Percentiles rank a stretch among this genome's conserved stretches.
Conservation (phyloP, 2,329 filamentous ascomycete genomes). For the Trichoderma gracile region DNA sequence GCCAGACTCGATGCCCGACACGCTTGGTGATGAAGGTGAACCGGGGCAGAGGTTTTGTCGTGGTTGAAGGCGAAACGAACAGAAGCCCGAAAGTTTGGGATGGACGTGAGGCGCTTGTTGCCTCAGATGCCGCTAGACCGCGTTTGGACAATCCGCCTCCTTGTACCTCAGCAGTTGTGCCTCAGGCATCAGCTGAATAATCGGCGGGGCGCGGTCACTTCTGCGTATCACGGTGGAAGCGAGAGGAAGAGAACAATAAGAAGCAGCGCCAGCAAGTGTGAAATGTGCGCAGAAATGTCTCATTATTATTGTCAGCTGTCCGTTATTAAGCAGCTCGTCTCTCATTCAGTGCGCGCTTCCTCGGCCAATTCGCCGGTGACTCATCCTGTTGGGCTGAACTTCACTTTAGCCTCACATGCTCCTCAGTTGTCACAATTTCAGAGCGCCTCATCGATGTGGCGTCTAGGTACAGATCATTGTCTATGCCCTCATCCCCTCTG, state of each 20-base stretch:
- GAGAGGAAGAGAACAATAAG: neutral
- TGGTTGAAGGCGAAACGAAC: conserved; percentile 44
- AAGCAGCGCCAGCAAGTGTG: neutral
- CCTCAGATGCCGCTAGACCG: conserved; percentile 39
- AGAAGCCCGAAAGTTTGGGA: conserved; percentile 45
- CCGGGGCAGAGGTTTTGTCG: conserved; percentile 46
- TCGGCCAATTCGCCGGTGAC: conserved; percentile 28
- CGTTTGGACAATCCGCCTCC: conserved; percentile 29
- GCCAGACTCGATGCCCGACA: conserved; percentile 52
- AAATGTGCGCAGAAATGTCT: neutral
- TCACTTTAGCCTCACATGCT: conserved; percentile 19
- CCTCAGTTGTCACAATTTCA: neutral
- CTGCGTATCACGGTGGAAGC: neutral
- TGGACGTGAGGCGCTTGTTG: conserved; percentile 45
- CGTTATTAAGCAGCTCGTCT: neutral
- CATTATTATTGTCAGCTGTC: conserved; percentile 14
- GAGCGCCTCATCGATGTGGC: neutral
- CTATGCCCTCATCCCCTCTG: neutral
- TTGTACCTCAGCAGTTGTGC: conserved; percentile 29
- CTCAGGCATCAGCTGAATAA: conserved; percentile 32
- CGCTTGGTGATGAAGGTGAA: conserved; percentile 52
- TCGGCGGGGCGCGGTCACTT: neutral
- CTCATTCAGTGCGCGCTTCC: conserved; percentile 2
- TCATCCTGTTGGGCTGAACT: conserved; percentile 22
- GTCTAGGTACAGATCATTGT: neutral